Percentiles rank a stretch among this genome's conserved stretches.
Conservation (phyloP, 192 early-diverging fungal genomes). For the Coemansia nantahalensis region DNA sequence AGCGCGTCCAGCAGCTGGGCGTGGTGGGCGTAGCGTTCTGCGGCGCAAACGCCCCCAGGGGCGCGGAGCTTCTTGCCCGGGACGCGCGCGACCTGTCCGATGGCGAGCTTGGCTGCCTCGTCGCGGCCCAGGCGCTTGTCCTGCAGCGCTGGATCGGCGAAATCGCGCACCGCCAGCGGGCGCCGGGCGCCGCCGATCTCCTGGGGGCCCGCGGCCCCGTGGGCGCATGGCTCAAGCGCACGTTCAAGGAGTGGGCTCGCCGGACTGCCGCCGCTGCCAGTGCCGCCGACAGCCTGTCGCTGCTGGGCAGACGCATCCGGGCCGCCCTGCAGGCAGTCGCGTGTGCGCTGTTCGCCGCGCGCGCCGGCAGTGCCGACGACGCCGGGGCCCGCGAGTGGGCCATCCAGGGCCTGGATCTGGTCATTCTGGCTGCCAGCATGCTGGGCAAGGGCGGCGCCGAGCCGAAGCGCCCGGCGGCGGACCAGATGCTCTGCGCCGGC, state of each 20-base stretch:
- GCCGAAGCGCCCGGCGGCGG: too few relatives aligned
- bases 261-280: neutral
- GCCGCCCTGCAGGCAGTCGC: conserved; percentile 16
- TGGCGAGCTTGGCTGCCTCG: neutral
- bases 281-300: neutral
- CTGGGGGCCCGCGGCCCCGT: neutral
- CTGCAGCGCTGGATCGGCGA: conserved; percentile 15
- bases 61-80: conserved; percentile 2
- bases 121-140: conserved; percentile 13
- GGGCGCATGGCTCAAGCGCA: conserved; percentile 21
- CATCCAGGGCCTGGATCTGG: conserved; percentile 28
- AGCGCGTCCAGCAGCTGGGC: conserved; percentile 10
- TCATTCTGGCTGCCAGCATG: conserved; percentile 28
- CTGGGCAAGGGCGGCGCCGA: neutral
- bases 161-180: too few relatives aligned
- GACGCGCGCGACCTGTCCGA: neutral
- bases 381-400: conserved; percentile 8
- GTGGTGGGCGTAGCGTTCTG: conserved; percentile 12
- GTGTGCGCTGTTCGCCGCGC: conserved; percentile 1
- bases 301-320: neutral
- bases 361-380: neutral
- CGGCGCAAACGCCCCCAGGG: conserved; percentile 8
- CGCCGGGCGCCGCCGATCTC: neutral
- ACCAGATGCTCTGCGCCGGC: conserved; percentile 1
- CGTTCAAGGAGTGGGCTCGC: conserved; percentile 29